phyloP scores from a whole-genome alignment of 129 eudicot species.

The Scalesia atractyloides region DNA sequence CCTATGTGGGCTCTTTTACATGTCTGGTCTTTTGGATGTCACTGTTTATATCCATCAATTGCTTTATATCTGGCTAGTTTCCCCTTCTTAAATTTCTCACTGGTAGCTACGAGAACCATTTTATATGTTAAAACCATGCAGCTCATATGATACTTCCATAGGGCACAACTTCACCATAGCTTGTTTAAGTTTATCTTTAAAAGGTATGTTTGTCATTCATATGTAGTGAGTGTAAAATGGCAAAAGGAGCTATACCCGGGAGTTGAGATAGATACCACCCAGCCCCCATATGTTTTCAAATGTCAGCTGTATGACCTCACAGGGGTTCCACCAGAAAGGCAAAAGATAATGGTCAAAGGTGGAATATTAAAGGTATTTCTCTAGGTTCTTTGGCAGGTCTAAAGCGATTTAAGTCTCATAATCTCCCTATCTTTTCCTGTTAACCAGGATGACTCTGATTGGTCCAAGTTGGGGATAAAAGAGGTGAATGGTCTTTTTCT shows the following conservation, averaged over 20 bases:
- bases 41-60: background rate
- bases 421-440: constrained; percentile 17
- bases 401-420: background rate
- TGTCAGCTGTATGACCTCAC: constrained; percentile 87
- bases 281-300: constrained; percentile 89
- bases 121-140: background rate
- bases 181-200: constrained; percentile 5
- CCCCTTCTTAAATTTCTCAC: background rate
- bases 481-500: constrained; percentile 52
- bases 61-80: background rate
- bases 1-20: background rate
- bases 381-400: background rate
- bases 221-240: constrained; percentile 89
- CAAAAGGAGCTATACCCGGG: constrained; percentile 64
- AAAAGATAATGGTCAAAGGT: constrained; percentile 93
- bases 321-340: constrained; percentile 98
- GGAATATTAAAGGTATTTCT: constrained; percentile 78
- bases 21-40: background rate
- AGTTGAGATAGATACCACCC: constrained; percentile 90
- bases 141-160: background rate
- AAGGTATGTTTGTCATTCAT: constrained; percentile 6
- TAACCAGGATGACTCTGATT: constrained; percentile 90
- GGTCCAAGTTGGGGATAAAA: constrained; percentile 90
- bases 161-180: background rate
- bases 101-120: background rate